These are phyloP conservation scores for Acanthamoeba rhysodes DNA, from an alignment of 208 protist genomes.

Conservation along the genomic window DNA sequence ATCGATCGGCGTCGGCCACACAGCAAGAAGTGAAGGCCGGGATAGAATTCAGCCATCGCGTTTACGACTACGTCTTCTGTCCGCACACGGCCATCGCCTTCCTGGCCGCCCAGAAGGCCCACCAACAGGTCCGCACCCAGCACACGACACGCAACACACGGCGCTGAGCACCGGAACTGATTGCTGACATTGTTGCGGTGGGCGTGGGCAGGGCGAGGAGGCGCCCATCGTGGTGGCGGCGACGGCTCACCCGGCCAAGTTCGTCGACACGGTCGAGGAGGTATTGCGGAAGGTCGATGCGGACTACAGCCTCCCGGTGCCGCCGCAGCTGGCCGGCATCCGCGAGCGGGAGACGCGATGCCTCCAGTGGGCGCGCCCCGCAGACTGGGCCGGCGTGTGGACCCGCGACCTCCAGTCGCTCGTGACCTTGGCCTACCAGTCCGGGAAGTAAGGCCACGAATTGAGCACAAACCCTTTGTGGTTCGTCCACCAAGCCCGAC, in stretches of 20 bases:
- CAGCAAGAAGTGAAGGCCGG: constrained; percentile 66
- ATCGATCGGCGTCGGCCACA: constrained; percentile 18
- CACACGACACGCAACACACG: not conserved
- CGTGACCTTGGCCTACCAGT: not conserved
- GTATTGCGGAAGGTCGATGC: not conserved
- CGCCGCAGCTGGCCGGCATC: constrained; percentile 58
- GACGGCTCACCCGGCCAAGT: constrained; percentile 84
- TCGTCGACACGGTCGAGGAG: constrained; percentile 64
- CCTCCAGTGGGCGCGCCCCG: constrained; percentile 15
- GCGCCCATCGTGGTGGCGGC: constrained; percentile 23
- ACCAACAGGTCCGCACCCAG: not conserved
- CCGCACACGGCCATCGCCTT: constrained; percentile 81
- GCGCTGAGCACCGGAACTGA: no score
- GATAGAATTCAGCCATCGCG: not conserved
- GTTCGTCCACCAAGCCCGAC: no score
- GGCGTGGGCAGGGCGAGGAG: not conserved
- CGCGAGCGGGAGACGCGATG: constrained; percentile 22
- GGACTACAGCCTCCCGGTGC: not conserved
- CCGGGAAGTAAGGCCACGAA: not conserved
- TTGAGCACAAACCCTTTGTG: no score
- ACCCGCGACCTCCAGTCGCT: not conserved
- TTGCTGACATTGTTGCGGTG: not conserved
- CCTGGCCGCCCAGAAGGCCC: not conserved
- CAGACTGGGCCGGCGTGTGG: constrained; percentile 14
- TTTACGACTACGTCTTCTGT: constrained; percentile 68